Conservation (phyloP, 2,329 filamentous ascomycete species). For the Fusarium buharicum region DNA sequence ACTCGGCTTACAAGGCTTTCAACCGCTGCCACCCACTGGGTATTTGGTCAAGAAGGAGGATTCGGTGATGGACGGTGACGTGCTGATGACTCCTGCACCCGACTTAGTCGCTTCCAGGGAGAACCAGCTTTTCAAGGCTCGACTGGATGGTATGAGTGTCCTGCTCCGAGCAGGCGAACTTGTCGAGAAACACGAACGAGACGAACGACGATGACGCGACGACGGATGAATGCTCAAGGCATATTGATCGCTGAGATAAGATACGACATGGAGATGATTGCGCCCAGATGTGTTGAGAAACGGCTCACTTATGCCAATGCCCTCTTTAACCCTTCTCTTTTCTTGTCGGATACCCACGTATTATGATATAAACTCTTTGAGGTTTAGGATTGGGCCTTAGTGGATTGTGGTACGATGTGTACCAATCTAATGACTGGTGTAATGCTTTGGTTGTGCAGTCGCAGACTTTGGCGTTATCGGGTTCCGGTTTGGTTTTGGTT, state of each 20-base stretch:
- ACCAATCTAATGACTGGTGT: constrained; percentile 23
- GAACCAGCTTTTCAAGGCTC: constrained; percentile 38
- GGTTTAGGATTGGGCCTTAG: constrained; percentile 7
- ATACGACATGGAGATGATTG: background rate
- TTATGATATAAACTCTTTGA: constrained; percentile 29
- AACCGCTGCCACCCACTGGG: constrained; percentile 48
- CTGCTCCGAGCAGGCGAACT: constrained; percentile 69
- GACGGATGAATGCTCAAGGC: background rate
- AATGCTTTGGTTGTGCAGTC: constrained; percentile 8
- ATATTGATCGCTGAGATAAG: background rate
- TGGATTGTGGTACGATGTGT: constrained; percentile 3
- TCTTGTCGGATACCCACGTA: constrained; percentile 37
- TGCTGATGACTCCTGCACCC: constrained; percentile 47
- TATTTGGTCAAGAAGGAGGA: constrained; percentile 47
- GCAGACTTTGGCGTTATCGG: constrained; percentile 29
- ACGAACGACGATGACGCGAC: constrained; percentile 29
- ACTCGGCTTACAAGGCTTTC: constrained; percentile 49
- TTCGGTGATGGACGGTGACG: constrained; percentile 46
- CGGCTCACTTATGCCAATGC: background rate
- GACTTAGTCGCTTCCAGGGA: constrained; percentile 35
- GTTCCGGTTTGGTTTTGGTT: background rate
- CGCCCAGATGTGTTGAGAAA: background rate
- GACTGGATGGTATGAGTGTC: constrained; percentile 68
- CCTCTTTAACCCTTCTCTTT: constrained; percentile 17
- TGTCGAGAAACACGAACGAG: constrained; percentile 57